Evolutionary conservation across 2,329 filamentous ascomycete genomes (phyloP), one percentile per base, ranked within the genome.

Genomic region (Colletotrichum phormii): DNA sequence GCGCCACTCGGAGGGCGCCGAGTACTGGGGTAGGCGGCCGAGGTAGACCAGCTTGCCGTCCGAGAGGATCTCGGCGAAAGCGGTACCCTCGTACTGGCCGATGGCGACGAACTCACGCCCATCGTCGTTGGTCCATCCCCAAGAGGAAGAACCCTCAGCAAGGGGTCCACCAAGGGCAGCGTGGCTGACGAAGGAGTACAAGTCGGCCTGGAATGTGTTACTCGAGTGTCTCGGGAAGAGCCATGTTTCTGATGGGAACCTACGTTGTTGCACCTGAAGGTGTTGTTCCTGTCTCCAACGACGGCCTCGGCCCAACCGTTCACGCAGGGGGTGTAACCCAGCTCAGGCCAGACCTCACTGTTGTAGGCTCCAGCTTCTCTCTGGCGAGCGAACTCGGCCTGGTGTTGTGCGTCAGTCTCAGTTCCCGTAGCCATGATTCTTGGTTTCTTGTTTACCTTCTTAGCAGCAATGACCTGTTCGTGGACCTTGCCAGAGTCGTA

Each of bases 181-280:
- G 75, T 91, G 89, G 51, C 84, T 85, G 57, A 88, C 79, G 80
- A 91, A 90, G 75, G 88, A 86, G 76, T 89, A 86, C 3, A 89
- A 83, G 75, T 90, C 88, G 61, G 76, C 69, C 78, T 79, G 58
- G 22, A n/a, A 29, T 55, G n/a, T 31, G 60, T 63, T 51, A 63
- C 1, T 53, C 15, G 42, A 15, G 11, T 18, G 12, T 24, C 9
- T 11, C n/a, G n/a, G 29, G 9, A 31, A 12, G 2, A 13, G 26
- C 26, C 51, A 46, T 31, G 24, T 2, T 24, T 18, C 37, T 9
- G 12, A 12, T 42, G 22, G 4, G 55, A 3, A 67, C 75, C 58
- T 18, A 89, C 83, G 71, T 86, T 86, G 67, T 81, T 83, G 78
- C 86, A 88, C 35, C 77, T 78, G 77, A 87, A 88, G 3, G 85